A percentile compares a stretch with the other conserved stretches of the same genome.
phyloP scores from a whole-genome alignment of 2,329 filamentous ascomycete species.

The Tolypocladium amazonense region DNA sequence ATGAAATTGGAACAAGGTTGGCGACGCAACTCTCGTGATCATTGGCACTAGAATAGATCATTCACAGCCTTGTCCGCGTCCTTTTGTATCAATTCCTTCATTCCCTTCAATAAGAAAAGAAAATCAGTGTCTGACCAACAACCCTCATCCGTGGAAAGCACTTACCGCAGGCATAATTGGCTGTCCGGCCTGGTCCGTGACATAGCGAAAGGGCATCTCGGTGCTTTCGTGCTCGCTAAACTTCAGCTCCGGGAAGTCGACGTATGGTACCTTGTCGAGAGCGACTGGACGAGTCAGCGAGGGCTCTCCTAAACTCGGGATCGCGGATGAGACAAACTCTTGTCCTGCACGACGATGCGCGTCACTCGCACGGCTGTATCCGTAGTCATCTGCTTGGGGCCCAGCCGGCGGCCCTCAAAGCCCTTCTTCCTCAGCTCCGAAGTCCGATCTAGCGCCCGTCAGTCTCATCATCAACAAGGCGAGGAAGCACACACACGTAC shows the following conservation, averaged over 20 bases:
- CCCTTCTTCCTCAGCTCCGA: slow-evolving; percentile 93
- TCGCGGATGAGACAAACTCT: slow-evolving; percentile 43
- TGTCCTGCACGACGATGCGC: slow-evolving; percentile 74
- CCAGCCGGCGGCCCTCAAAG: slow-evolving; percentile 76
- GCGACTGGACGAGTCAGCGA: slow-evolving; percentile 43
- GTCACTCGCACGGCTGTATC: slow-evolving; percentile 95
- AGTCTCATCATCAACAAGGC: slow-evolving; percentile 2
- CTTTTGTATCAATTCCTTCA: slow-evolving; percentile 86
- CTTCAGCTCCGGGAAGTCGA: slow-evolving; percentile 82
- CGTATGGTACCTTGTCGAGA: slow-evolving; percentile 67
- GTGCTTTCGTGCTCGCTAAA: slow-evolving; percentile 90
- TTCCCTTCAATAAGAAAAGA: slow-evolving; percentile 68
- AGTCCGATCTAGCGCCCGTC: slow-evolving; percentile 61
- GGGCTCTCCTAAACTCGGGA: not conserved
- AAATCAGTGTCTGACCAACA: slow-evolving; percentile 11
- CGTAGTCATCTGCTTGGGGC: slow-evolving; percentile 95
- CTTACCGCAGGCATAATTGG: slow-evolving; percentile 86
- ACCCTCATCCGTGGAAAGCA: not conserved
- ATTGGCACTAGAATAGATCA: slow-evolving; percentile 59
- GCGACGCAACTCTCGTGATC: not conserved
- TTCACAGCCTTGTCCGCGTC: slow-evolving; percentile 89
- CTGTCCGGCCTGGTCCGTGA: slow-evolving; percentile 60
- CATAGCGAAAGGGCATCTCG: slow-evolving; percentile 97
- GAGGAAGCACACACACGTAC: slow-evolving; percentile 36
- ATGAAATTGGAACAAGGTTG: not conserved